Conservation (phyloP, 768 basidiomycete genomes). For the Pleurotus pulmonarius region DNA sequence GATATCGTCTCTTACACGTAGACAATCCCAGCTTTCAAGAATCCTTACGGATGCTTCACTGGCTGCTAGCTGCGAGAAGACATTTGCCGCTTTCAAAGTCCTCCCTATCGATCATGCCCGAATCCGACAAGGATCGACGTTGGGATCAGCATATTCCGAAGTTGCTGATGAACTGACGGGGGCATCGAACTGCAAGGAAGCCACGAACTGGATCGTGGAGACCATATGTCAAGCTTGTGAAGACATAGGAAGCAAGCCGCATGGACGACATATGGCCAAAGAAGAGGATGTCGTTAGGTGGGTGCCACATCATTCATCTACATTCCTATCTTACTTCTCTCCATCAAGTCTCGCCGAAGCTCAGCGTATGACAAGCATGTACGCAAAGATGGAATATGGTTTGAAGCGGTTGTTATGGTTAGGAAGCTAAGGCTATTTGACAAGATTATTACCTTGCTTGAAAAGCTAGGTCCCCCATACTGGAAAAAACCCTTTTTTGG, state of each 20-base stretch:
- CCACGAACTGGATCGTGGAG: conserved; percentile 71
- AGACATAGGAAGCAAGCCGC: conserved; percentile 45
- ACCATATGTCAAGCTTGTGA: conserved; percentile 65
- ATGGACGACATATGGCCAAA: conserved; percentile 43
- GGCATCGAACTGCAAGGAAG: conserved; percentile 72
- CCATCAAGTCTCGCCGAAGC: conserved; percentile 70
- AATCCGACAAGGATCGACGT: conserved; percentile 42
- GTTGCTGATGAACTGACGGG: conserved; percentile 58
- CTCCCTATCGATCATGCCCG: conserved; percentile 68
- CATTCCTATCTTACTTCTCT: conserved; percentile 10
- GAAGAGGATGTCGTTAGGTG: conserved; percentile 81
- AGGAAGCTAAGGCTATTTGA: conserved; percentile 46
- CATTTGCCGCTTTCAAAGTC: conserved; percentile 76
- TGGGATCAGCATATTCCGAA: conserved; percentile 43
- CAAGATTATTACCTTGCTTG: neutral
- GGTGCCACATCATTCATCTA: conserved; percentile 18
- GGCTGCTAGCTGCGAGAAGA: conserved; percentile 27
- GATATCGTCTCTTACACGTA: conserved; percentile 12
- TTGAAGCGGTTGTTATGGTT: conserved; percentile 89
- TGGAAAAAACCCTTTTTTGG: too few relatives aligned
- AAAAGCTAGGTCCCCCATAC: too few relatives aligned
- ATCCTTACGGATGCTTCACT: conserved; percentile 29
- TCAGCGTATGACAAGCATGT: conserved; percentile 77
- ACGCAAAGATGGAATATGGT: conserved; percentile 92
- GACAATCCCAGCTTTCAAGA: conserved; percentile 28